A percentile compares a stretch with the other conserved stretches of the same genome.
phyloP scores from a whole-genome alignment of 768 basidiomycete genomes.

The Aureoboletus auriporus region DNA sequence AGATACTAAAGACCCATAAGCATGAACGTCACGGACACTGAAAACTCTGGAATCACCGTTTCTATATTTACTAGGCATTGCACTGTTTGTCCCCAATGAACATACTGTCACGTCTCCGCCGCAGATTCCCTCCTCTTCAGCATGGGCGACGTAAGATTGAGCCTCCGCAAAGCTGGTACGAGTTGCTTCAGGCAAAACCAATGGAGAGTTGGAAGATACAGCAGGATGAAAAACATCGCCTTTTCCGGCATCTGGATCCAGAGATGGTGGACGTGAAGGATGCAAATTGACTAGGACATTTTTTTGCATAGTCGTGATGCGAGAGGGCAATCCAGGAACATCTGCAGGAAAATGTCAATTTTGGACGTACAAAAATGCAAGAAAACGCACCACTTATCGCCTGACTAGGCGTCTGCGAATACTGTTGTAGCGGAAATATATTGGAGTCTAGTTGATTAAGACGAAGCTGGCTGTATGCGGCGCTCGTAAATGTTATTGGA shows the following conservation, averaged over 20 bases:
- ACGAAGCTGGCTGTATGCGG: constrained; percentile 67
- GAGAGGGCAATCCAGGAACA: constrained; percentile 45
- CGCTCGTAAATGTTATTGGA: constrained; percentile 69
- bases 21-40: background rate
- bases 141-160: constrained; percentile 7
- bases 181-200: constrained; percentile 27
- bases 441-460: constrained; percentile 66
- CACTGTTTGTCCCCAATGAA: constrained; percentile 86
- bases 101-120: constrained; percentile 69
- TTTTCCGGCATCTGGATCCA: constrained; percentile 26
- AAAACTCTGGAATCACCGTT: constrained; percentile 55
- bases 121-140: constrained; percentile 11
- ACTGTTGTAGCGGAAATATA: constrained; percentile 70
- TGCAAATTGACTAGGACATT: constrained; percentile 43
- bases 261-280: constrained; percentile 40
- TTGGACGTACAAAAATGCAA: background rate
- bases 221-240: constrained; percentile 31
- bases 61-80: constrained; percentile 78
- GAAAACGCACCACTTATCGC: constrained; percentile 33
- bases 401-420: constrained; percentile 38
- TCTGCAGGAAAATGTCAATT: constrained; percentile 15
- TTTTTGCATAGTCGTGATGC: constrained; percentile 39
- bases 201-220: constrained; percentile 9
- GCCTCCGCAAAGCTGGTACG: constrained; percentile 39
- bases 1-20: constrained; percentile 47